phyloP scores from a whole-genome alignment of 192 early-diverging fungal species.

The Coemansia sp. region DNA sequence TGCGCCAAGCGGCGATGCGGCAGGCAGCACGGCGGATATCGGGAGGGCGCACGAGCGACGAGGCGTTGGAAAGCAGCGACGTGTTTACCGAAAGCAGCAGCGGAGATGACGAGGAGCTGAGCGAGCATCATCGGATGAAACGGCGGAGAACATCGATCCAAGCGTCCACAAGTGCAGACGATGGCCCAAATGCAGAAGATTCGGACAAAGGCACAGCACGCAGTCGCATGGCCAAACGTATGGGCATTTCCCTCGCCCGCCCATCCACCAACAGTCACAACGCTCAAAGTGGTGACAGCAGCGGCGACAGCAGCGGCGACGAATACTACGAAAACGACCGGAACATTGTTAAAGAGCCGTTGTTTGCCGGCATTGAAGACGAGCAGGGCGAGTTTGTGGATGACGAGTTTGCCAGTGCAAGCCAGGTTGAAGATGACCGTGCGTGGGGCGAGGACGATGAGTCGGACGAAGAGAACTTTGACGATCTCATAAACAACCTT shows the following conservation, averaged over 20 bases:
- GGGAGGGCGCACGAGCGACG: constrained; percentile 3
- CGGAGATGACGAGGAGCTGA: constrained; percentile 25
- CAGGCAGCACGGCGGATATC: constrained; percentile 26
- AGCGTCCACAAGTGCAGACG: background rate
- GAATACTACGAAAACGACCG: constrained; percentile 14
- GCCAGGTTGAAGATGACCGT: constrained; percentile 19
- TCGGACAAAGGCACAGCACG: background rate
- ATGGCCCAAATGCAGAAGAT: background rate
- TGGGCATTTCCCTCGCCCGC: constrained; percentile 13
- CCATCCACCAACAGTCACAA: constrained; percentile 5
- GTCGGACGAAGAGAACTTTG: constrained; percentile 44
- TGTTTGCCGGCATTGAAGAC: constrained; percentile 31
- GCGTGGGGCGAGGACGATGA: constrained; percentile 52
- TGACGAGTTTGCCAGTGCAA: constrained; percentile 7
- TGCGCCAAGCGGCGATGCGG: constrained; percentile 24
- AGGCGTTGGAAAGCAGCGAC: constrained; percentile 29
- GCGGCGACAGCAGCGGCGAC: constrained; percentile 15
- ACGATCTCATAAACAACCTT: constrained; percentile 56
- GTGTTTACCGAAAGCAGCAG: constrained; percentile 24
- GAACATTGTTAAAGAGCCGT: constrained; percentile 8
- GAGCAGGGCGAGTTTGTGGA: constrained; percentile 6
- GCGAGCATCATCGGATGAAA: constrained; percentile 29
- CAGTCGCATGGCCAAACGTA: constrained; percentile 7
- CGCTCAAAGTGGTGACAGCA: background rate
- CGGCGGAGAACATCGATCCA: constrained; percentile 18